phyloP scores from a whole-genome alignment of 805 yeast genomes.

The Kodamaea sagamina region DNA sequence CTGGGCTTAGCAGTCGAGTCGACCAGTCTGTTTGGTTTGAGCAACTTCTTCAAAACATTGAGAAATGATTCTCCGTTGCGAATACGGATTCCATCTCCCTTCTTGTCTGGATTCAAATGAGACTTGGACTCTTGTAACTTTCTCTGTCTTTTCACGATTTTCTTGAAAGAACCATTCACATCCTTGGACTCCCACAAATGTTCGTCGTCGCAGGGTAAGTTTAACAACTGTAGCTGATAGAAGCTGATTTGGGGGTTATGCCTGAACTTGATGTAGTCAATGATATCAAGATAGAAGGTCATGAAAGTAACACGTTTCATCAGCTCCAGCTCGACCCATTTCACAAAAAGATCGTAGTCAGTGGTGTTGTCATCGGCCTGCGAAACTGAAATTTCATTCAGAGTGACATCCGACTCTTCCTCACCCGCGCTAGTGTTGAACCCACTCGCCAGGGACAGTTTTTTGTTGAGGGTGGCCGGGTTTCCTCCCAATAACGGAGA shows the following conservation, averaged over 20 bases:
- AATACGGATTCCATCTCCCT: slow-evolving; percentile 9
- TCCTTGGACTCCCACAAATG: slow-evolving; percentile 42
- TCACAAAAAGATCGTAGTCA: slow-evolving; percentile 46
- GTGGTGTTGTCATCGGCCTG: slow-evolving; percentile 19
- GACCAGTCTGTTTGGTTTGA: slow-evolving; percentile 50
- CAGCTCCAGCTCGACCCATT: slow-evolving; percentile 81
- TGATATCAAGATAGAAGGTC: slow-evolving; percentile 79
- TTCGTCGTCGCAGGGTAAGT: slow-evolving; percentile 44
- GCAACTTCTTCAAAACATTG: slow-evolving; percentile 55
- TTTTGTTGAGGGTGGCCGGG: slow-evolving; percentile 42
- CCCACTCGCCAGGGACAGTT: slow-evolving; percentile 22
- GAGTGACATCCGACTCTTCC: slow-evolving; percentile 30
- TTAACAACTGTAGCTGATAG: slow-evolving; percentile 41
- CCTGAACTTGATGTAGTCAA: slow-evolving; percentile 77
- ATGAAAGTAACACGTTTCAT: slow-evolving; percentile 76
- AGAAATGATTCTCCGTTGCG: slow-evolving; percentile 44
- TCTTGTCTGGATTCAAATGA: neutral
- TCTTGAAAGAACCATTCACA: slow-evolving; percentile 40
- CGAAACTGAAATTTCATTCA: slow-evolving; percentile 14
- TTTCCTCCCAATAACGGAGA: slow-evolving; percentile 77
- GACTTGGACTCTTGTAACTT: slow-evolving; percentile 22
- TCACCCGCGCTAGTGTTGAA: slow-evolving; percentile 36
- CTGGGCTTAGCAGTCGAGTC: slow-evolving; percentile 10
- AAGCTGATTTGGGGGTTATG: slow-evolving; percentile 55
- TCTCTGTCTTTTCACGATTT: slow-evolving; percentile 39